Base-by-base conservation (phyloP, 306 rosid genomes). In the Begonia peltatifolia region DNA sequence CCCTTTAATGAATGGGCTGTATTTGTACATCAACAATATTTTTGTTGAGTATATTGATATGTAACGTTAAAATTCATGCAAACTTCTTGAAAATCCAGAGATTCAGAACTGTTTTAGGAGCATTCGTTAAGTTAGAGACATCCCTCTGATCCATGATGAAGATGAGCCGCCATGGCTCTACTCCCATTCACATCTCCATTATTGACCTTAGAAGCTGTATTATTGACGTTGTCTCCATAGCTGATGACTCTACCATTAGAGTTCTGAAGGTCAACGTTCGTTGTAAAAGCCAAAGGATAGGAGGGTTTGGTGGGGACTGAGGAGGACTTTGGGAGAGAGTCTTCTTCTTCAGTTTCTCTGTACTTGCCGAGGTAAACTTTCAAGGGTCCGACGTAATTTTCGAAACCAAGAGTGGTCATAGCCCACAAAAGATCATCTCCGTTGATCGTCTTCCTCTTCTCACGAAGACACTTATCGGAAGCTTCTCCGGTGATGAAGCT, bases 401-500 rank as follows among this genome's bases (percentile, higher is more conserved):
- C 89, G 53, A 87, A 87, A 1, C 95, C 95, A 4, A 87, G 69
- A 11, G 87, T 80, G 9, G 89, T 83, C 95, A 87, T 83, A 25
- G 95, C 93, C 95, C 95, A 87, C 8, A 86, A 71, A 57, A 86
- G 85, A 60, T 87, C 95, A 35, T 87, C 95, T 6, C 95, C 95
- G 41, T 87, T 83, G 54, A 83, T 80, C 2, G 95, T 87, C 71
- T 87, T 87, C 64, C 95, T 76, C 71, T 87, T 87, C 30, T 87
- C 95, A 35, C 84, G 57, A 10, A 75, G 93, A 51, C 95, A 87
- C 79, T 82, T 87, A 49, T 87, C 87, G 2, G 93, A 87, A n/a
- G 95, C 95, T 50, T 87, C 95, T 2, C 95, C 86, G 0, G 95
- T 83, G 53, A 87, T 78, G 87, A 87, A 87, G 70, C 95, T 87